Base-by-base conservation (phyloP, 2,329 filamentous ascomycete species). In the Lasiodiplodia citricola region DNA sequence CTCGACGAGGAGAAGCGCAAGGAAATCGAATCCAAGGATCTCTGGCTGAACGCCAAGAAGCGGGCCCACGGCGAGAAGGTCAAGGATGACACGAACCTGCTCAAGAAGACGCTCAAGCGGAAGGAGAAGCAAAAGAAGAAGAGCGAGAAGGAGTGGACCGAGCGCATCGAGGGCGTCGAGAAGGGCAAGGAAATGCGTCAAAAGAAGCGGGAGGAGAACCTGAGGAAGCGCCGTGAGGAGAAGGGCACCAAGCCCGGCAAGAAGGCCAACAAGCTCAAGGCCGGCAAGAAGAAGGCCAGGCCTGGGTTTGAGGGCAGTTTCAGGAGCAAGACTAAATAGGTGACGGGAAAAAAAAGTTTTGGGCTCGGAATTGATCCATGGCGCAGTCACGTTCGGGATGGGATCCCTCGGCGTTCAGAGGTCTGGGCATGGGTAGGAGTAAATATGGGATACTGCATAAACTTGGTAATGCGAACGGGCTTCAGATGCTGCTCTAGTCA, bases 71-170 rank as follows among this genome's bases (percentile, higher is more conserved):
- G 96, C 60, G 94, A 97, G 77, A 92, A 93, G 77, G 91, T 97
- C 41, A 90, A 89, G 70, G 94, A 98, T 76, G 93, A 97, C 78
- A 93, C 93, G 71, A 89, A 87, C 56, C 82, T 97, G 68, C 86
- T 81, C 35, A 97, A 97, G 86, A 97, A 97, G 85, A 92, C 94
- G 0, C 85, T 98, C 73, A 97, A 97, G 87, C 90, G 95, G 73
- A 96, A 97, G 83, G 93, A 97, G 75, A 89, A 90, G 73, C 84
- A 87, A 65, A 98, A 97, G 88, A 91, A 90, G 81, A 97, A 96
- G 88, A 96, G 92, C 77, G 93, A 93, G 79, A 91, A 91, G 77
- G 93, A 96, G 76, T 98, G 96, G 83, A 81, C 81, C 67, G 83
- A 85, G 68, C 75, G 83, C 18, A 74, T 82, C 23, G 80, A 82